phyloP scores from a whole-genome alignment of 2,329 filamentous ascomycete species.

The Neurospora sp. region DNA sequence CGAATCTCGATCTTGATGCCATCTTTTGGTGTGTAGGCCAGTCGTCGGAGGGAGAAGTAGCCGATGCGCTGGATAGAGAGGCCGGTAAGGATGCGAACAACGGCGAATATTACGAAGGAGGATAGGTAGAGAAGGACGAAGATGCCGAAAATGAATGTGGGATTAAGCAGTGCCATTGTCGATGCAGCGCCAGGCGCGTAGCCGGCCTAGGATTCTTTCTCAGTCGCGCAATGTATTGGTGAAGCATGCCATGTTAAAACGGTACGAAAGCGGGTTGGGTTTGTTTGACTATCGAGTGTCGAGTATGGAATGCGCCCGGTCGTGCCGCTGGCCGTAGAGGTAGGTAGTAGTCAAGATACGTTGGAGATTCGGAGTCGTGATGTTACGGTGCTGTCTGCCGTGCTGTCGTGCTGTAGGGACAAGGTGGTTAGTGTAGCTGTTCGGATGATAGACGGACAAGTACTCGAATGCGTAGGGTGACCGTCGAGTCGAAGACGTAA shows the following conservation, averaged over 20 bases:
- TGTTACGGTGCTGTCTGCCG: neutral
- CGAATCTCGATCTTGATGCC: slow-evolving; percentile 84
- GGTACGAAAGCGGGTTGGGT: neutral
- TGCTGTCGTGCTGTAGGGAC: neutral
- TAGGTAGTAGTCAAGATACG: neutral
- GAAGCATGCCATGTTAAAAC: neutral
- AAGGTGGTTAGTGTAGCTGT: neutral
- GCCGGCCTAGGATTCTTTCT: neutral
- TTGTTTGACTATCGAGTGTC: neutral
- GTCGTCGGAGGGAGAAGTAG: slow-evolving; percentile 80
- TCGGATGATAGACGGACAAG: neutral
- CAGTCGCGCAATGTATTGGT: neutral
- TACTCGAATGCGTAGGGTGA: neutral
- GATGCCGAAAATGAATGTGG: slow-evolving; percentile 79
- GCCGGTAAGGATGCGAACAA: slow-evolving; percentile 84
- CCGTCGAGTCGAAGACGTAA: neutral
- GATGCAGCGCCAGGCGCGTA: slow-evolving; percentile 13
- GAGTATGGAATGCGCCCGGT: neutral
- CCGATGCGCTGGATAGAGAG: slow-evolving; percentile 93
- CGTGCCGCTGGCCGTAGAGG: neutral
- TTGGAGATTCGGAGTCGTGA: neutral
- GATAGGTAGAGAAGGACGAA: slow-evolving; percentile 78
- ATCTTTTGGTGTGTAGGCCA: slow-evolving; percentile 82
- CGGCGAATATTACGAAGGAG: slow-evolving; percentile 87
- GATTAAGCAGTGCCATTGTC: slow-evolving; percentile 55